Conservation (phyloP, 140 eudicot species). For the Senecio squalidus region DNA sequence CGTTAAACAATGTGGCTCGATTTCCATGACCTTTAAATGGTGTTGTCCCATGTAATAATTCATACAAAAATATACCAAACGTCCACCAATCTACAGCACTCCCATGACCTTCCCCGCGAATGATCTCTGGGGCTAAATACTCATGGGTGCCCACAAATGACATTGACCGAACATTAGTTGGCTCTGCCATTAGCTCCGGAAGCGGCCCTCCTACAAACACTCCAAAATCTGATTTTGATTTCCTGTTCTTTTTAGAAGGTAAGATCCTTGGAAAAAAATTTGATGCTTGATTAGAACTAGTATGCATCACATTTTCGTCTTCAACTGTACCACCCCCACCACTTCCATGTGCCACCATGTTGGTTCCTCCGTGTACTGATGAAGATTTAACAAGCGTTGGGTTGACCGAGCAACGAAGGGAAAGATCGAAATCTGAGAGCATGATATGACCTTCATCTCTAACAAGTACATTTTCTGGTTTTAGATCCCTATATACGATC, state of each 20-base stretch:
- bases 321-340: slow-evolving; percentile 27
- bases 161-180: slow-evolving; percentile 42
- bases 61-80: slow-evolving; percentile 44
- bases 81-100: slow-evolving; percentile 69
- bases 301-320: slow-evolving; percentile 25
- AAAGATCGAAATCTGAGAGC: slow-evolving; percentile 55
- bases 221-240: slow-evolving; percentile 48
- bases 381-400: slow-evolving; percentile 44
- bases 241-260: slow-evolving; percentile 43
- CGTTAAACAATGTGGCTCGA: slow-evolving; percentile 38
- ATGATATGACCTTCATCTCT: slow-evolving; percentile 59
- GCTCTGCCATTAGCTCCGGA: slow-evolving; percentile 49
- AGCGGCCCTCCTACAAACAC: slow-evolving; percentile 42
- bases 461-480: slow-evolving; percentile 60
- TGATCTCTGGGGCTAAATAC: slow-evolving; percentile 52
- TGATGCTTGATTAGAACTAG: slow-evolving; percentile 25
- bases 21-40: slow-evolving; percentile 53
- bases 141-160: slow-evolving; percentile 59
- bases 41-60: slow-evolving; percentile 45
- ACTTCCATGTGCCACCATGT: slow-evolving; percentile 11
- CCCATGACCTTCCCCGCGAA: slow-evolving; percentile 51
- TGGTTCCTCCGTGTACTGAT: background rate
- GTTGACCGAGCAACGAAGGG: slow-evolving; percentile 44
- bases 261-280: slow-evolving; percentile 38
- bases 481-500: slow-evolving; percentile 48